Evolutionary conservation across 2,329 filamentous ascomycete genomes (phyloP).

Genomic region (Trichoderma sp.): DNA sequence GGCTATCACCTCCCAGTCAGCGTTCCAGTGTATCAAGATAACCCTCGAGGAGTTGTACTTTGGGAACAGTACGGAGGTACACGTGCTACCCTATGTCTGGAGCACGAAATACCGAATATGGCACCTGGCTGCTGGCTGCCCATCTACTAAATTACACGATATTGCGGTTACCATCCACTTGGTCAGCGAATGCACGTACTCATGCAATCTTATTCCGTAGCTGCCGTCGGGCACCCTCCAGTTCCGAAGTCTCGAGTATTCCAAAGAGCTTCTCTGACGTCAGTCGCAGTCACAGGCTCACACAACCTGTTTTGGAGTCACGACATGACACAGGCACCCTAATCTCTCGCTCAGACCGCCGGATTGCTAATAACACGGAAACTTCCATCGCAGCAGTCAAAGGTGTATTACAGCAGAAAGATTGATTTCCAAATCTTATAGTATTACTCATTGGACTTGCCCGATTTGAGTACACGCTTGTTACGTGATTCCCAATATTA

Average conservation of each 20-base stretch:
- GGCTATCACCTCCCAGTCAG: not conserved
- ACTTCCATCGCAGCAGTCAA: not conserved
- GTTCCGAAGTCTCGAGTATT: not conserved
- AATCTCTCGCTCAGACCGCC: not conserved
- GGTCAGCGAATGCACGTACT: constrained; percentile 8
- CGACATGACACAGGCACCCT: not conserved
- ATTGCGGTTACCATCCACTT: not conserved
- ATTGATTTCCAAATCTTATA: not conserved
- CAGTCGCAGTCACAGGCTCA: not conserved
- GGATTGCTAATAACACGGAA: not conserved
- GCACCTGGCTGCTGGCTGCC: not conserved
- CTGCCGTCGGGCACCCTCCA: not conserved
- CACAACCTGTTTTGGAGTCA: not conserved
- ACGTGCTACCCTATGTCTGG: not conserved
- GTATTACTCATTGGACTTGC: not conserved
- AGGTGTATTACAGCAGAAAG: not conserved
- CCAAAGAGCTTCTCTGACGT: constrained; percentile 9
- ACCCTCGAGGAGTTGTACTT: not conserved
- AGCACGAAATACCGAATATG: not conserved
- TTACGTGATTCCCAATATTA: not conserved
- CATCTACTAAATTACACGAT: not conserved
- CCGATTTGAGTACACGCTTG: not conserved
- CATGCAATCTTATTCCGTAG: constrained; percentile 2
- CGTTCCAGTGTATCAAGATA: not conserved
- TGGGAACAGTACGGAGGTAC: not conserved